These are phyloP conservation scores for Salinomyces thailandicus DNA, from an alignment of 2,329 filamentous ascomycete genomes.

Conservation along the genomic window DNA sequence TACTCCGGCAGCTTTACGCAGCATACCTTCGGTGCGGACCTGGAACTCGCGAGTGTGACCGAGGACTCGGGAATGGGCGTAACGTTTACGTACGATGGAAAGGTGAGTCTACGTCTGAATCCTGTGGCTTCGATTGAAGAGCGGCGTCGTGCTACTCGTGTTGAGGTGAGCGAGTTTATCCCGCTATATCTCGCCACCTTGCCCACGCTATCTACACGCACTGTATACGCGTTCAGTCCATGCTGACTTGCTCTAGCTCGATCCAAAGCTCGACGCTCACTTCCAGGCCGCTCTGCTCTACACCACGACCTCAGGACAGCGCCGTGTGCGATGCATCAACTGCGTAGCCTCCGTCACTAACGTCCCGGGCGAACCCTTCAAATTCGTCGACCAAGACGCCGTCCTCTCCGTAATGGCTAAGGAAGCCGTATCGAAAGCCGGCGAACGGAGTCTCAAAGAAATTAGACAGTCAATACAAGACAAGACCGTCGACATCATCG, in stretches of 20 bases:
- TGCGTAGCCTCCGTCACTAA: constrained; percentile 87
- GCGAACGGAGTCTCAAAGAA: constrained; percentile 66
- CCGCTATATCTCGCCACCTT: too few species aligned
- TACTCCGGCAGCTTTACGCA: constrained; percentile 97
- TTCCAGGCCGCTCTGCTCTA: constrained; percentile 94
- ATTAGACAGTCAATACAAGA: constrained; percentile 75
- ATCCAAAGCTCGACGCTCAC: constrained; percentile 89
- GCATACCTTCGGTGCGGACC: constrained; percentile 85
- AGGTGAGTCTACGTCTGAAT: constrained; percentile 31
- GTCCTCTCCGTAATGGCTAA: constrained; percentile 83
- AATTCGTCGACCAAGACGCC: constrained; percentile 91
- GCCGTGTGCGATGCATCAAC: constrained; percentile 85
- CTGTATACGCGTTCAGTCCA: neutral
- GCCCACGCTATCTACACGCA: too few species aligned
- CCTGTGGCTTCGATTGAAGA: constrained; percentile 8
- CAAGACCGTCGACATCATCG: constrained; percentile 84
- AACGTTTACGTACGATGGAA: constrained; percentile 89
- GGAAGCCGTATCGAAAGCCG: constrained; percentile 78
- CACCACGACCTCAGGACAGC: constrained; percentile 79
- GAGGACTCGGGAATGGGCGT: constrained; percentile 88
- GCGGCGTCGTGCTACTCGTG: constrained; percentile 8
- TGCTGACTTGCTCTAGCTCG: constrained; percentile 42
- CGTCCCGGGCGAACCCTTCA: constrained; percentile 70
- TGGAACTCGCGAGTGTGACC: constrained; percentile 87
- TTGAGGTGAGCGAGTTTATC: constrained; percentile 8